These are phyloP conservation scores for Onygenales sp. DNA, from an alignment of 2,329 filamentous ascomycete genomes.

Conservation along the genomic window DNA sequence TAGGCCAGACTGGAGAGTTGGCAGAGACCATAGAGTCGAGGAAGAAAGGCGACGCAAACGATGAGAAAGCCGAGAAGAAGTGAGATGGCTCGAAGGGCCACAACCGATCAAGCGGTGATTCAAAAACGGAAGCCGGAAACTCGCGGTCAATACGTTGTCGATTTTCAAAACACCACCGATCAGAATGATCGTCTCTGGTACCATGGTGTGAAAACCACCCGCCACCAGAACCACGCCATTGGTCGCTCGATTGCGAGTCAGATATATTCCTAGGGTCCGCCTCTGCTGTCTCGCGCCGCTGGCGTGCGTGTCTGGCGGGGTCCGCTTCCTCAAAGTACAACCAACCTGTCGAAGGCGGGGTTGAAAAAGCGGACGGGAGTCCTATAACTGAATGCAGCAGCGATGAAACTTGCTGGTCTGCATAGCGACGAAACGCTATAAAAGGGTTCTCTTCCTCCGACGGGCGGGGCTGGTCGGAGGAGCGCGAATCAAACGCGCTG, in stretches of 20 bases:
- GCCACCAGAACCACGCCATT: background rate
- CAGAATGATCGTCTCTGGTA: conserved; percentile 6
- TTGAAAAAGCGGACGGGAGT: conserved; percentile 28
- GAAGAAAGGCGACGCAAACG: conserved; percentile 20
- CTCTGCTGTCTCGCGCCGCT: conserved; percentile 4
- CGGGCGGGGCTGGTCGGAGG: background rate
- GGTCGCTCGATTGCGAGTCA: background rate
- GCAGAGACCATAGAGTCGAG: conserved; percentile 26
- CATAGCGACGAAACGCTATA: conserved; percentile 51
- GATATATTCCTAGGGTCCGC: conserved; percentile 1
- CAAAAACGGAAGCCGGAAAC: conserved; percentile 22
- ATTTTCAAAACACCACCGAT: conserved; percentile 19
- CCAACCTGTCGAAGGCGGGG: conserved; percentile 26
- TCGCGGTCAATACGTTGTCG: conserved; percentile 10
- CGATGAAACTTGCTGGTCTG: conserved; percentile 48
- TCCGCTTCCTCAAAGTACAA: conserved; percentile 25
- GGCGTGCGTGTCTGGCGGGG: conserved; percentile 10
- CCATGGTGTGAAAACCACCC: background rate
- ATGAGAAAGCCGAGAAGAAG: conserved; percentile 20
- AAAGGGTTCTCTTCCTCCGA: conserved; percentile 43
- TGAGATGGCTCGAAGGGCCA: conserved; percentile 23
- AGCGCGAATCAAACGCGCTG: background rate
- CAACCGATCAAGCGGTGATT: conserved; percentile 25
- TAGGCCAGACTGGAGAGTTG: conserved; percentile 28
- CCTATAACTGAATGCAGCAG: conserved; percentile 45